phyloP scores from a whole-genome alignment of 2,329 filamentous ascomycete species.

The Claviceps pusilla region DNA sequence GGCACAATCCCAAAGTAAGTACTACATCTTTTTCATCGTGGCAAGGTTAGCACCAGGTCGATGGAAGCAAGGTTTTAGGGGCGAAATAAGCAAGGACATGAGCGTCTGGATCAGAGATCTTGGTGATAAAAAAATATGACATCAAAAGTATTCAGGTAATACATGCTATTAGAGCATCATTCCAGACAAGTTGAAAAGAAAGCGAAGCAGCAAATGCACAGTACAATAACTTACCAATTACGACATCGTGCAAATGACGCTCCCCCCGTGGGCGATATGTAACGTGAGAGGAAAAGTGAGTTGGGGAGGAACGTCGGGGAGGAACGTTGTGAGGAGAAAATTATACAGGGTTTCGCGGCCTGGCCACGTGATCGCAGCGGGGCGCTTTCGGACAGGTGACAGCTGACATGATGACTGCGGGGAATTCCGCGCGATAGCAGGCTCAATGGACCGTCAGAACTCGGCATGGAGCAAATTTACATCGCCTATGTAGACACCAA shows the following conservation, averaged over 20 bases:
- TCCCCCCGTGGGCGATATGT: no score
- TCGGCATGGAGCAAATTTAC: no score
- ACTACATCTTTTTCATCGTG: neutral
- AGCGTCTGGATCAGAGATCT: slow-evolving; percentile 48
- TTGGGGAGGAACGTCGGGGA: no score
- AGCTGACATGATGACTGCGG: neutral
- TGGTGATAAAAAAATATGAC: slow-evolving; percentile 49
- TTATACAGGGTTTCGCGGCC: neutral
- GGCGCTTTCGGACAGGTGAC: neutral
- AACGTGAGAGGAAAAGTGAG: no score
- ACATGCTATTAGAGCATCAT: slow-evolving; percentile 44
- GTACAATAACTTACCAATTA: slow-evolving; percentile 5
- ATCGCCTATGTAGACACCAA: neutral
- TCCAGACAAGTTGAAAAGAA: slow-evolving; percentile 12
- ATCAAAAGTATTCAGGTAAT: slow-evolving; percentile 37
- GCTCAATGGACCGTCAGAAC: no score
- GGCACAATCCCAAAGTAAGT: neutral
- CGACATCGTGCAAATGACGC: neutral
- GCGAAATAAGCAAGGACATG: slow-evolving; percentile 2
- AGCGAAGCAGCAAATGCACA: slow-evolving; percentile 2
- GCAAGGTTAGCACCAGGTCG: neutral
- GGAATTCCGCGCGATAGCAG: neutral
- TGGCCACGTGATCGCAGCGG: neutral
- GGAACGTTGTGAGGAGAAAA: neutral
- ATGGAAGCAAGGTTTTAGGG: neutral